These are phyloP conservation scores for Verticillium albo-atrum DNA, from an alignment of 2,329 filamentous ascomycete species.

Conservation along the genomic window DNA sequence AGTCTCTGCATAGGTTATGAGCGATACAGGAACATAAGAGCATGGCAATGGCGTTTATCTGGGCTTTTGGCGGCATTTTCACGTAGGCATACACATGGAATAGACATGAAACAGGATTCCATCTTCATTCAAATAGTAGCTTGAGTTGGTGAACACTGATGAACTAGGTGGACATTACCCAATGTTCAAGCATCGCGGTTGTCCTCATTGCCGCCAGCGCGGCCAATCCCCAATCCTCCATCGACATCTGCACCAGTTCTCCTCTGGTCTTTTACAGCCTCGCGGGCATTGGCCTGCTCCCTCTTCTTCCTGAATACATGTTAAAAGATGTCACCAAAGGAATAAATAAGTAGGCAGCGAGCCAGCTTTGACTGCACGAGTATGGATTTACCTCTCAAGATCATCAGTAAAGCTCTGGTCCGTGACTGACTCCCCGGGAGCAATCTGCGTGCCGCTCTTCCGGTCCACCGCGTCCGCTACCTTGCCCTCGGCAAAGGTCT, in stretches of 20 bases:
- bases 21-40: background rate
- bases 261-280: slow-evolving; percentile 13
- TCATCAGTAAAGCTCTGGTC: slow-evolving; percentile 14
- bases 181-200: background rate
- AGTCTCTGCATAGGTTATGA: background rate
- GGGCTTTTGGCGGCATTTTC: background rate
- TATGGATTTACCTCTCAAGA: slow-evolving; percentile 16
- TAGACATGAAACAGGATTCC: background rate
- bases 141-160: background rate
- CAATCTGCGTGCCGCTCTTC: slow-evolving; percentile 17
- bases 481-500: slow-evolving; percentile 17
- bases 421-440: slow-evolving; percentile 11
- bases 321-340: background rate
- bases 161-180: too few relatives aligned
- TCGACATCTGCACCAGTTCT: slow-evolving; percentile 13
- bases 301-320: slow-evolving; percentile 13
- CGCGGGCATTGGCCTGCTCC: slow-evolving; percentile 15
- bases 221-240: slow-evolving; percentile 5
- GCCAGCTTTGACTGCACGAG: too few relatives aligned
- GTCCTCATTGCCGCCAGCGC: background rate
- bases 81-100: background rate
- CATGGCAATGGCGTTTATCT: background rate
- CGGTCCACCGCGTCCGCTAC: slow-evolving; percentile 18
- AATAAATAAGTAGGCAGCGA: too few relatives aligned
- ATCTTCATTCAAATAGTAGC: background rate